Conservation (phyloP, 441 rosid genomes). For the Euphorbia schlechtendalii region DNA sequence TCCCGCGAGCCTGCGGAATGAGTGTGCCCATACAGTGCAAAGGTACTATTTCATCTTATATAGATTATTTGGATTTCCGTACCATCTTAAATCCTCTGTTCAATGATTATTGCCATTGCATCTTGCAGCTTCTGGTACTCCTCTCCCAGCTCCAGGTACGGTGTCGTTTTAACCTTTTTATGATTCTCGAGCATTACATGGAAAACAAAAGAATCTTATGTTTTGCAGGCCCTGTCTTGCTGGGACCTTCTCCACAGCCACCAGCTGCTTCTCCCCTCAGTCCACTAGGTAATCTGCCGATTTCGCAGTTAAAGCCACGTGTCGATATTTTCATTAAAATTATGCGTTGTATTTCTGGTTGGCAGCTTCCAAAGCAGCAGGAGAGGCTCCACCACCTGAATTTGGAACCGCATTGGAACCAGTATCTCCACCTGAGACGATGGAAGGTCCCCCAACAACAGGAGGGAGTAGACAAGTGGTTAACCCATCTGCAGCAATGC, state of each 20-base stretch:
- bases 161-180: neutral
- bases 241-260: conserved; percentile 49
- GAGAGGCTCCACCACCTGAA: conserved; percentile 28
- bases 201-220: neutral
- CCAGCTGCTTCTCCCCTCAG: conserved; percentile 39
- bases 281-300: conserved; percentile 46
- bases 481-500: conserved; percentile 24
- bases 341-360: neutral
- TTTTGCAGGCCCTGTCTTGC: conserved; percentile 49
- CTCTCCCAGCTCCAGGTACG: conserved; percentile 76
- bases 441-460: no score
- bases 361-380: conserved; percentile 52
- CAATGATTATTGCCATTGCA: no score
- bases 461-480: conserved; percentile 27
- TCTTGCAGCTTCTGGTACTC: conserved; percentile 58
- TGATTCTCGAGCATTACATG: neutral
- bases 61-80: neutral
- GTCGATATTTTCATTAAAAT: no score
- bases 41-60: conserved; percentile 29
- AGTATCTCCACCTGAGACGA: conserved; percentile 32
- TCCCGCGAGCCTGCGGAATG: conserved; percentile 62
- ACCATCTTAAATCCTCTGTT: neutral
- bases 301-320: neutral
- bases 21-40: conserved; percentile 60
- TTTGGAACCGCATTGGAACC: conserved; percentile 24